Percentiles rank a stretch among this genome's conserved stretches.
Evolutionary conservation across 345 rosid genomes (phyloP).

Genomic region (Excoecaria cochinchinensis): DNA sequence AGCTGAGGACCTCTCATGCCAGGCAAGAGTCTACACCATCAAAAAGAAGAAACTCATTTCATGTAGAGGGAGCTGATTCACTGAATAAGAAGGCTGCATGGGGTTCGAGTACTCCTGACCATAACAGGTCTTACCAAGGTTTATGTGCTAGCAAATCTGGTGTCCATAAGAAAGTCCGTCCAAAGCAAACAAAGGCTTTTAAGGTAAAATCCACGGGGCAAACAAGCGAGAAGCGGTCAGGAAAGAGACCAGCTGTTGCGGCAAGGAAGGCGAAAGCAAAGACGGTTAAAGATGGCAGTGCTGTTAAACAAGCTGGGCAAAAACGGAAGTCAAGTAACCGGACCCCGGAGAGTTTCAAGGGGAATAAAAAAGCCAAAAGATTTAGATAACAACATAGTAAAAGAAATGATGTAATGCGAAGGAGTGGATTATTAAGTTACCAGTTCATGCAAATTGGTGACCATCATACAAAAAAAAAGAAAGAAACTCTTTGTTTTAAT

Average conservation of each 20-base stretch:
- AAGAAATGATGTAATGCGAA: not conserved
- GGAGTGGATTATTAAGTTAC: not conserved
- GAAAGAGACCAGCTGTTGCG: conserved; percentile 83
- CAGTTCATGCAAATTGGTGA: not conserved
- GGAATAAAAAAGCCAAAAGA: conserved; percentile 58
- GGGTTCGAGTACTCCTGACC: conserved; percentile 44
- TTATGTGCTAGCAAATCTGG: conserved; percentile 71
- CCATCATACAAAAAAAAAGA: not conserved
- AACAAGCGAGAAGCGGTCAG: conserved; percentile 30
- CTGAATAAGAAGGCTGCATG: conserved; percentile 46
- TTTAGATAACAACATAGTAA: conserved; percentile 20
- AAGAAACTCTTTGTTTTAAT: not conserved
- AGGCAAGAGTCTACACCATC: conserved; percentile 58
- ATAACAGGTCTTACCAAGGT: conserved; percentile 67
- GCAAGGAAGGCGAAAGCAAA: conserved; percentile 69
- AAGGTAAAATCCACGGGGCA: conserved; percentile 37
- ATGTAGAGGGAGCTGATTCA: conserved; percentile 29
- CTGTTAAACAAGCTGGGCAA: conserved; percentile 41
- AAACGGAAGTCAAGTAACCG: conserved; percentile 71
- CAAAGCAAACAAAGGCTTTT: conserved; percentile 32
- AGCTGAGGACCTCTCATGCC: conserved; percentile 63
- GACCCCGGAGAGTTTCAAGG: conserved; percentile 52
- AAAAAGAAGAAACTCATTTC: conserved; percentile 54
- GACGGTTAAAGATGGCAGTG: conserved; percentile 37
- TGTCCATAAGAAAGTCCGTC: conserved; percentile 45